Evolutionary conservation across 2,329 filamentous ascomycete species (phyloP).

Genomic region (Arachnomyces sp.): DNA sequence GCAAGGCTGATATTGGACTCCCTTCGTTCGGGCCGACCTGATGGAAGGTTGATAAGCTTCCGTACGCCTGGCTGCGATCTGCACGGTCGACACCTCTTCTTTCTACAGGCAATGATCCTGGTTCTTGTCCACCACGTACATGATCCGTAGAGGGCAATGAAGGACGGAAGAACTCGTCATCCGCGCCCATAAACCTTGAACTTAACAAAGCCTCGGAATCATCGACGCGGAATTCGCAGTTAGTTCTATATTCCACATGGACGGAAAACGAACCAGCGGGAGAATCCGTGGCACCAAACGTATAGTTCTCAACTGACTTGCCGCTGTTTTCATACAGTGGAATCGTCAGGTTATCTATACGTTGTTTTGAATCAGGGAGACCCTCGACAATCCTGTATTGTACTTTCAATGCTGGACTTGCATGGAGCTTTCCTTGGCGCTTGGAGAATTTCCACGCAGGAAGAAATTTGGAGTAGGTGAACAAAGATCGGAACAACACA

Average conservation of each 20-base stretch:
- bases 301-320: conserved; percentile 65
- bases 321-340: conserved; percentile 59
- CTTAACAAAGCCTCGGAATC: conserved; percentile 85
- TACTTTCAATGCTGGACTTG: conserved; percentile 58
- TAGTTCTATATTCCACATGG: conserved; percentile 74
- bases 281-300: conserved; percentile 77
- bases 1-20: conserved; percentile 77
- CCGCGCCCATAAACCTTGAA: conserved; percentile 85
- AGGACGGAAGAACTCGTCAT: conserved; percentile 79
- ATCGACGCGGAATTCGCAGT: conserved; percentile 85
- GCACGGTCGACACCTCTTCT: conserved; percentile 43
- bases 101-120: conserved; percentile 67
- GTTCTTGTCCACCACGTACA: conserved; percentile 39
- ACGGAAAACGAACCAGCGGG: conserved; percentile 78
- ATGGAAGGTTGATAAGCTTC: conserved; percentile 82
- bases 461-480: conserved; percentile 70
- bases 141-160: conserved; percentile 52
- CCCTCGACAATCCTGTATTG: conserved; percentile 71
- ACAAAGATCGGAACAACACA: conserved; percentile 84
- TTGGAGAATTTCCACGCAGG: conserved; percentile 82
- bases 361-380: conserved; percentile 49
- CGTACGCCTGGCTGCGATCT: conserved; percentile 73
- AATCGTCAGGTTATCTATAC: conserved; percentile 44
- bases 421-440: conserved; percentile 61
- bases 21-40: conserved; percentile 66